Percentiles rank a stretch among this genome's conserved stretches.
phyloP scores from a whole-genome alignment of 2,329 filamentous ascomycete genomes.

The Ceratocystis harringtonii region DNA sequence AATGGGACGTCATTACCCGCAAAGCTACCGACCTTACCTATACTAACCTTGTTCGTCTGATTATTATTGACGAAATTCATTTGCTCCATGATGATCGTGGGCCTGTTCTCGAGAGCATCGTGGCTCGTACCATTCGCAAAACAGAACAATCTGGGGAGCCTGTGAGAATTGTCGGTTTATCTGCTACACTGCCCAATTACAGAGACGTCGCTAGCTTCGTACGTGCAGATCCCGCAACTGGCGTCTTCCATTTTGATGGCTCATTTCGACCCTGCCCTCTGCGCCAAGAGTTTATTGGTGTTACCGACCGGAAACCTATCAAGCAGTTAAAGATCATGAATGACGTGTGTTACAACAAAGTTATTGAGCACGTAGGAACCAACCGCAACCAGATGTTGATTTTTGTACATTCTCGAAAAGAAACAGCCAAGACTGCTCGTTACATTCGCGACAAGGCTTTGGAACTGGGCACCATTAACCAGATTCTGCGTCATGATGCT shows the following conservation, averaged over 20 bases:
- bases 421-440: conserved; percentile 92
- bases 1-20: conserved; percentile 97
- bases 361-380: conserved; percentile 85
- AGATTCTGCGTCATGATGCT: conserved; percentile 85
- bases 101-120: conserved; percentile 91
- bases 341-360: conserved; percentile 94
- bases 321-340: conserved; percentile 99
- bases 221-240: conserved; percentile 70
- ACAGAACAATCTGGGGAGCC: conserved; percentile 89
- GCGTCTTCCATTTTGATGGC: conserved; percentile 90
- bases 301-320: conserved; percentile 95
- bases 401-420: conserved; percentile 95
- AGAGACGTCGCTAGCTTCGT: conserved; percentile 91
- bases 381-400: conserved; percentile 97
- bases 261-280: conserved; percentile 87
- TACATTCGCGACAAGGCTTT: conserved; percentile 93
- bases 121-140: conserved; percentile 81
- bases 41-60: conserved; percentile 86
- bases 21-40: conserved; percentile 96
- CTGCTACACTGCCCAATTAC: conserved; percentile 92
- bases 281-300: conserved; percentile 91
- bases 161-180: conserved; percentile 81
- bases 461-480: conserved; percentile 92
- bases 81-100: conserved; percentile 93
- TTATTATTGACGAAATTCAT: conserved; percentile 98